These are phyloP conservation scores for Yamadazyma atlantica DNA, from an alignment of 1,139 yeast genomes.

Conservation along the genomic window DNA sequence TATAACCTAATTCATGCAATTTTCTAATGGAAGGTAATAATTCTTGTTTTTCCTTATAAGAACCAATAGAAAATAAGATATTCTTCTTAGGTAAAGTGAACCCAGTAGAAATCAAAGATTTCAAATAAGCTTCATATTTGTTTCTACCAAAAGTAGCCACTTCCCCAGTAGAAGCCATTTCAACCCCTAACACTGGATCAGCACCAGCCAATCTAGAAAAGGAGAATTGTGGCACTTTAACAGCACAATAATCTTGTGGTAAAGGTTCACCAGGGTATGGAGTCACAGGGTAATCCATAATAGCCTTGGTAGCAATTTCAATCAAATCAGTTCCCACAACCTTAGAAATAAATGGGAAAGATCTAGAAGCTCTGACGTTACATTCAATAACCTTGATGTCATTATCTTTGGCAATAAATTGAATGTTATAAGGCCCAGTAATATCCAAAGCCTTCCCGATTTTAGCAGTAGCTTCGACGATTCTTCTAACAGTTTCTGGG, in stretches of 20 bases:
- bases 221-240: conserved; percentile 97
- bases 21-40: conserved; percentile 84
- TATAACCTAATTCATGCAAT: conserved; percentile 81
- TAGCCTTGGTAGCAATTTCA: conserved; percentile 97
- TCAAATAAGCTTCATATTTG: conserved; percentile 95
- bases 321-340: conserved; percentile 96
- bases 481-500: conserved; percentile 86
- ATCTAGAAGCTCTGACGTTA: conserved; percentile 97
- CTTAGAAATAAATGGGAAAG: conserved; percentile 98
- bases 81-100: conserved; percentile 94
- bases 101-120: conserved; percentile 92
- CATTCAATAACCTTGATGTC: conserved; percentile 96
- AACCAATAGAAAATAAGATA: conserved; percentile 90
- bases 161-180: conserved; percentile 99
- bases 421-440: conserved; percentile 98
- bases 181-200: conserved; percentile 97
- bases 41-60: conserved; percentile 95
- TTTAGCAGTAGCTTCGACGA: conserved; percentile 94
- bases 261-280: conserved; percentile 89
- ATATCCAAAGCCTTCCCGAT: conserved; percentile 94
- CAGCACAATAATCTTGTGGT: conserved; percentile 94
- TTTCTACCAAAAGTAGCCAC: conserved; percentile 96
- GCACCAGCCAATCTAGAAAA: conserved; percentile 98
- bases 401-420: conserved; percentile 88
- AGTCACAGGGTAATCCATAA: conserved; percentile 80